Conservation (phyloP, 2,329 filamentous ascomycete species). For the Fusarium austroafricanum region DNA sequence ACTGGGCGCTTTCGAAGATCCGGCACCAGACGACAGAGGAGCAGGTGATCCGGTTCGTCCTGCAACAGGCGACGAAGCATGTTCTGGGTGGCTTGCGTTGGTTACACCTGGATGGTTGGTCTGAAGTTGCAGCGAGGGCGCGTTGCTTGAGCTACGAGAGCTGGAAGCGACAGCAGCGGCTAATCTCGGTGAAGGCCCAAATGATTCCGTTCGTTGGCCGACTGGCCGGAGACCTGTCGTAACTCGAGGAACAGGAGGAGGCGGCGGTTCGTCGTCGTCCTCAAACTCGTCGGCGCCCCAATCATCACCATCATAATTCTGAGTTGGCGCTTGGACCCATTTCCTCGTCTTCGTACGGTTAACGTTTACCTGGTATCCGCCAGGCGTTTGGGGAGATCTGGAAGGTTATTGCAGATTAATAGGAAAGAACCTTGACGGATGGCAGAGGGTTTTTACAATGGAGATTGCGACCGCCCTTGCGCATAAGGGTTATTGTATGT, state of each 20-base stretch:
- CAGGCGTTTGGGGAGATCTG: constrained; percentile 50
- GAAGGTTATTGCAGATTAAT: constrained; percentile 21
- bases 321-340: constrained; percentile 90
- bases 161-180: constrained; percentile 42
- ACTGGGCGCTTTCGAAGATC: constrained; percentile 30
- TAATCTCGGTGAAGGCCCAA: constrained; percentile 41
- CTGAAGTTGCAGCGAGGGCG: constrained; percentile 45
- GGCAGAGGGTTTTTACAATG: constrained; percentile 41
- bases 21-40: constrained; percentile 26
- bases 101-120: constrained; percentile 32
- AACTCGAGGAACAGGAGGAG: constrained; percentile 45
- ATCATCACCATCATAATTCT: constrained; percentile 91
- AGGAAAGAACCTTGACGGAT: not conserved
- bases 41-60: constrained; percentile 38
- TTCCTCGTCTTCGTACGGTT: constrained; percentile 91
- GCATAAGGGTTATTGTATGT: constrained; percentile 47
- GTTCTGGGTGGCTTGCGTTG: constrained; percentile 17
- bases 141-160: constrained; percentile 42
- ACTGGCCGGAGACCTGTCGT: constrained; percentile 47
- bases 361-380: constrained; percentile 81
- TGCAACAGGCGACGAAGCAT: constrained; percentile 25
- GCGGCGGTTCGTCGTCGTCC: constrained; percentile 64
- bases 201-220: constrained; percentile 47
- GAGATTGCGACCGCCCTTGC: constrained; percentile 45
- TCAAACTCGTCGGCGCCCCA: constrained; percentile 82